A percentile compares a stretch with the other conserved stretches of the same genome.
These are phyloP conservation scores for Solanum habrochaites DNA, from an alignment of 257 asterid genomes.

Conservation along the genomic window DNA sequence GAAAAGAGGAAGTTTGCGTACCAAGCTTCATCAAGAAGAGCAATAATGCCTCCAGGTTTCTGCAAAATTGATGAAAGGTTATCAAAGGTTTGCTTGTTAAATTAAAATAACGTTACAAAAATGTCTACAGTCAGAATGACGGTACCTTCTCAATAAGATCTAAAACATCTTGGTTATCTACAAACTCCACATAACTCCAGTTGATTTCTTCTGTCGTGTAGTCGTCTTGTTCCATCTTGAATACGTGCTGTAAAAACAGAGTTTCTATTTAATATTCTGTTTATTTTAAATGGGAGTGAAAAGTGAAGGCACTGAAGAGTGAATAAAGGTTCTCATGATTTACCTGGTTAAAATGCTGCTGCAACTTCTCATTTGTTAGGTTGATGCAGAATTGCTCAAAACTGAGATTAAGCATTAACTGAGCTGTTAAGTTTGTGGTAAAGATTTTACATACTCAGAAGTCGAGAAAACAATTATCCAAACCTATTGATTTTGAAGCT, in stretches of 20 bases:
- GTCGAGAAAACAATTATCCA: neutral
- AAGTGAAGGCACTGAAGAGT: slow-evolving; percentile 1
- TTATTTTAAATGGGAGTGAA: neutral
- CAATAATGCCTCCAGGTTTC: slow-evolving; percentile 97
- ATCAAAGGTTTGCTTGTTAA: neutral
- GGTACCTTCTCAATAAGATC: slow-evolving; percentile 91
- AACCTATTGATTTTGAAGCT: slow-evolving; percentile 94
- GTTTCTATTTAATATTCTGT: slow-evolving; percentile 2
- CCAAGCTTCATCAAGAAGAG: slow-evolving; percentile 99
- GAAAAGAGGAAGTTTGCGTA: slow-evolving; percentile 19
- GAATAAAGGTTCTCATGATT: neutral
- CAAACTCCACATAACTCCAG: slow-evolving; percentile 96
- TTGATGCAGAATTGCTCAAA: slow-evolving; percentile 92
- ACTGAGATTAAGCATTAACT: slow-evolving; percentile 18
- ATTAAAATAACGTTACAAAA: neutral
- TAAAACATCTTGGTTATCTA: slow-evolving; percentile 90
- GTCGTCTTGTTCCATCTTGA: slow-evolving; percentile 98
- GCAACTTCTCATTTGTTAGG: slow-evolving; percentile 93
- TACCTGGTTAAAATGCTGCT: slow-evolving; percentile 98
- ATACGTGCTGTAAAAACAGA: slow-evolving; percentile 59
- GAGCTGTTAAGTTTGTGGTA: slow-evolving; percentile 6
- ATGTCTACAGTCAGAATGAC: neutral
- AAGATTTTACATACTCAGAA: neutral
- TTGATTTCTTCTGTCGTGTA: slow-evolving; percentile 83
- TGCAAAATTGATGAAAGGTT: slow-evolving; percentile 24